Conservation (phyloP, 495 filamentous ascomycete genomes). For the Daldinia childiae region DNA sequence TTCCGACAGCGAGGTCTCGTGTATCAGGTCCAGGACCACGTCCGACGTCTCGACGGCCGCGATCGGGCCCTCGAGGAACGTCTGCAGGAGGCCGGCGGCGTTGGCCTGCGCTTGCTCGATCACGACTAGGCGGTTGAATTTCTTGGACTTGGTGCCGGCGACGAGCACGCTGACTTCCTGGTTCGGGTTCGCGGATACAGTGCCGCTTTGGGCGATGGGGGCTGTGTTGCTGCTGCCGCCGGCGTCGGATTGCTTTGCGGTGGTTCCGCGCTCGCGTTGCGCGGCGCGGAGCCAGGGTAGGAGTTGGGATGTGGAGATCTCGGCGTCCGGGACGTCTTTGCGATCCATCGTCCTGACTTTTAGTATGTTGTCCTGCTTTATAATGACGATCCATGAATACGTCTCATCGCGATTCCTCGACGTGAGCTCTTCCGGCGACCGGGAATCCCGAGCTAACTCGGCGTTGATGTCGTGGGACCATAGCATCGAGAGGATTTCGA, state of each 20-base stretch:
- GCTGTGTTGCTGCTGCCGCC: slow-evolving; percentile 47
- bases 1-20: slow-evolving; percentile 77
- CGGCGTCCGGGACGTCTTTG: slow-evolving; percentile 77
- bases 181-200: slow-evolving; percentile 55
- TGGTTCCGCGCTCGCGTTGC: slow-evolving; percentile 72
- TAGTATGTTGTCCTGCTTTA: slow-evolving; percentile 79
- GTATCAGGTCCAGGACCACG: slow-evolving; percentile 81
- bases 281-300: slow-evolving; percentile 83
- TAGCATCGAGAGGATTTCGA: slow-evolving; percentile 79
- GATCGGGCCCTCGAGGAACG: slow-evolving; percentile 78
- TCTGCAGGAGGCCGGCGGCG: slow-evolving; percentile 69
- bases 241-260: slow-evolving; percentile 52
- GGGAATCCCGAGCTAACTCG: slow-evolving; percentile 82
- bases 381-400: slow-evolving; percentile 86
- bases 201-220: slow-evolving; percentile 52
- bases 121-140: slow-evolving; percentile 84
- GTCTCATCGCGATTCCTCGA: slow-evolving; percentile 75
- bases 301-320: slow-evolving; percentile 78
- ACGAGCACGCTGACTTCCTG: slow-evolving; percentile 85
- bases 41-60: slow-evolving; percentile 90
- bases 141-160: slow-evolving; percentile 84
- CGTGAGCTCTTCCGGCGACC: slow-evolving; percentile 79
- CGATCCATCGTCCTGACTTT: slow-evolving; percentile 79
- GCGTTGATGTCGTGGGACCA: slow-evolving; percentile 88
- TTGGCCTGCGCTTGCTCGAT: slow-evolving; percentile 79